A percentile compares a stretch with the other conserved stretches of the same genome.
Evolutionary conservation across 129 eudicot genomes (phyloP).

Genomic region (Lonicera japonica): DNA sequence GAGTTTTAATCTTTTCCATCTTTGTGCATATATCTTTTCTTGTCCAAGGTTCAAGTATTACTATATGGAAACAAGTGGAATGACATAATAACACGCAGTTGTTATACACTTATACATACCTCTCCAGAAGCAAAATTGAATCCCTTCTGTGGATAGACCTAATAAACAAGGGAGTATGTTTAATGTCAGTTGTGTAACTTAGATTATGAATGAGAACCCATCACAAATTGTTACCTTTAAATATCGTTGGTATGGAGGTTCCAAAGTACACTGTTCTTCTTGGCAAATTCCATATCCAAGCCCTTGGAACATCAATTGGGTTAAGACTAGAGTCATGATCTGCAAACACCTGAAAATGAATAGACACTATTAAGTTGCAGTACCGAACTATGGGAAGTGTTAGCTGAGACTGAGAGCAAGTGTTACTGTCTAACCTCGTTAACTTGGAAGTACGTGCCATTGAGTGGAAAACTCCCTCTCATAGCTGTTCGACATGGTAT

Average conservation of each 20-base stretch:
- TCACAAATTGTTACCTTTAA: conserved; percentile 52
- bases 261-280: conserved; percentile 91
- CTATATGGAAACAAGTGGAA: not conserved
- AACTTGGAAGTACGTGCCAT: conserved; percentile 94
- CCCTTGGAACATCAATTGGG: conserved; percentile 77
- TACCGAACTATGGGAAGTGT: not conserved
- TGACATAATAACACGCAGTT: conserved; percentile 5
- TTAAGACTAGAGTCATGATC: conserved; percentile 79
- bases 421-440: conserved; percentile 64
- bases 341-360: conserved; percentile 67
- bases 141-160: conserved; percentile 69
- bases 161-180: conserved; percentile 3
- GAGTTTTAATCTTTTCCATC: too few relatives aligned
- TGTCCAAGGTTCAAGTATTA: too few relatives aligned
- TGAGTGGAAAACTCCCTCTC: conserved; percentile 91
- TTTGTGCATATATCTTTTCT: not conserved
- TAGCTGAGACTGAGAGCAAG: not conserved
- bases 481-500: conserved; percentile 93
- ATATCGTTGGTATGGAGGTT: conserved; percentile 69
- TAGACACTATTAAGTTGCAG: not conserved
- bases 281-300: conserved; percentile 77
- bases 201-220: not conserved
- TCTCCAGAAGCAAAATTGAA: conserved; percentile 91
- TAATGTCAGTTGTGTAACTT: not conserved
- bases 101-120: conserved; percentile 37